Evolutionary conservation across 257 asterid species (phyloP).

Genomic region (Nicotiana undulata): DNA sequence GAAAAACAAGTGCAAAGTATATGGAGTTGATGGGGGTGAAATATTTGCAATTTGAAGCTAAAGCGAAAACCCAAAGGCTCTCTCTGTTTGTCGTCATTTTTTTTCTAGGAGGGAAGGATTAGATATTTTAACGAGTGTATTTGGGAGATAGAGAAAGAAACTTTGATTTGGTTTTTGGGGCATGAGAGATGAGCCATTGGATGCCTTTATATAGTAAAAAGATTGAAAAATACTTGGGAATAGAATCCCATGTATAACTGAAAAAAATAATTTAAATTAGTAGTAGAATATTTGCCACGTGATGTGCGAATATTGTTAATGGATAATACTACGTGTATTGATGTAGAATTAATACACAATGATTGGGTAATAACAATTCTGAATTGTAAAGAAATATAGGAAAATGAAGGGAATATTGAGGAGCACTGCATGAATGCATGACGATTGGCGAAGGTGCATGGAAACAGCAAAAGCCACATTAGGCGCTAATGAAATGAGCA

Average conservation of each 20-base stretch:
- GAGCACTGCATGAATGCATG: not conserved
- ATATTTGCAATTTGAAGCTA: slow-evolving; percentile 46
- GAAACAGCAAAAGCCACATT: not conserved
- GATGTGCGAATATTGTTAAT: not conserved
- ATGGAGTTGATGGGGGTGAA: slow-evolving; percentile 23
- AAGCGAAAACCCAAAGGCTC: slow-evolving; percentile 49
- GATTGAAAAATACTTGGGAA: not conserved
- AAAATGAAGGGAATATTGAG: not conserved
- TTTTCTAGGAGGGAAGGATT: not conserved
- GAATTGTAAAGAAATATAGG: not conserved
- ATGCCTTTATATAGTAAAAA: not conserved
- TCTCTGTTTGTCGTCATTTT: slow-evolving; percentile 29
- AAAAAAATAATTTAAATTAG: not conserved
- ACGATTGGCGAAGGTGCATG: not conserved
- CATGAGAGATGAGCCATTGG: not conserved
- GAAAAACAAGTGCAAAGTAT: slow-evolving; percentile 19
- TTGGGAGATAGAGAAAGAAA: not conserved
- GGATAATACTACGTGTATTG: not conserved
- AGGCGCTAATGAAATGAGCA: too few relatives aligned
- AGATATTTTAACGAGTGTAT: not conserved
- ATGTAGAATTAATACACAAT: not conserved
- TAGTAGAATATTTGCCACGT: not conserved
- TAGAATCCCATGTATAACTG: not conserved
- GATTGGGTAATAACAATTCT: not conserved
- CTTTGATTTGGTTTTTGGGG: not conserved